Evolutionary conservation across 139 green algal genomes (phyloP).

Genomic region (Gonium pectorale): DNA sequence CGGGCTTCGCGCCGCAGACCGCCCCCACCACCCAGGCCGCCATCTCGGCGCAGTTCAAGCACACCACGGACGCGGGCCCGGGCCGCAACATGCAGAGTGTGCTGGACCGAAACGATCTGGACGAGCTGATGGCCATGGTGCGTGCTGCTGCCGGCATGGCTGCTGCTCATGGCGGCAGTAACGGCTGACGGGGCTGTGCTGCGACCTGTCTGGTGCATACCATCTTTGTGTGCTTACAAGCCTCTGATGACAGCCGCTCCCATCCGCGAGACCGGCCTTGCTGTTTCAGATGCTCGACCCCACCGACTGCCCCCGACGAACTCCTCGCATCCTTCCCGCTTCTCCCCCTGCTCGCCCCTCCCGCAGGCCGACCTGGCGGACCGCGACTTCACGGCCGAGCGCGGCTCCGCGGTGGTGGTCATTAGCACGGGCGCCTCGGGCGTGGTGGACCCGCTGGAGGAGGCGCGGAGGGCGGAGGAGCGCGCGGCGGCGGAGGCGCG

Average conservation of each 20-base stretch:
- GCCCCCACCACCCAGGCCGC: constrained; percentile 2
- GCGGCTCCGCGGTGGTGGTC: constrained; percentile 74
- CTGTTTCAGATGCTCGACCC: no score
- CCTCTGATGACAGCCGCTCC: no score
- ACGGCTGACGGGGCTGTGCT: no score
- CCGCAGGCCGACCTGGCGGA: constrained; percentile 86
- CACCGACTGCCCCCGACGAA: no score
- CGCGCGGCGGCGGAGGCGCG: constrained; percentile 63
- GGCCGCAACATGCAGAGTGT: constrained; percentile 81
- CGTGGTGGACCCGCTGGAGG: constrained; percentile 44
- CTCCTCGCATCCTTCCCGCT: not conserved
- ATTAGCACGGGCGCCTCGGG: constrained; percentile 54
- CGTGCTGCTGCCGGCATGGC: not conserved
- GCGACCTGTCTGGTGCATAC: no score
- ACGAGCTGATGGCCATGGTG: constrained; percentile 95
- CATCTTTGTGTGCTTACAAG: no score
- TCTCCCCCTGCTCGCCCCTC: not conserved
- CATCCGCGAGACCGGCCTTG: no score
- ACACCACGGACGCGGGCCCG: constrained; percentile 78
- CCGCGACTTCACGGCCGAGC: constrained; percentile 91
- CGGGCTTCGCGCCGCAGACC: constrained; percentile 14
- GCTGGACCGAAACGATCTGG: constrained; percentile 91
- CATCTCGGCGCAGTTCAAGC: constrained; percentile 14
- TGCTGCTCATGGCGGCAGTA: no score
- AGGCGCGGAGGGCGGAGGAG: constrained; percentile 53